A percentile compares a stretch with the other conserved stretches of the same genome.
Conservation (phyloP, 163 green algal genomes). For the Trebouxia gelatinosa region DNA sequence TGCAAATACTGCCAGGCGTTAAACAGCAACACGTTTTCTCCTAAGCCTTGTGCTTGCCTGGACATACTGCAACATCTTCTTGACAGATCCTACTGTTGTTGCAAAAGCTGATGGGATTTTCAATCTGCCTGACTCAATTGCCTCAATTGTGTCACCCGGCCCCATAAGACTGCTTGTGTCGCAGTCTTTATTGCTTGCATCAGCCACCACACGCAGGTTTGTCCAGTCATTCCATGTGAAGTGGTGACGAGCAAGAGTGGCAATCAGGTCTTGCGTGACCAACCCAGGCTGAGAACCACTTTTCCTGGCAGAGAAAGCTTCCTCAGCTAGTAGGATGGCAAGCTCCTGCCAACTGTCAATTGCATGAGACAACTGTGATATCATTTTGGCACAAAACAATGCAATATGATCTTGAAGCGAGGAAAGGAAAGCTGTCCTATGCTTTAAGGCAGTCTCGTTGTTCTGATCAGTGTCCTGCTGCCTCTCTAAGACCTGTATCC, state of each 20-base stretch:
- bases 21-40: too few species aligned
- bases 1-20: too few species aligned
- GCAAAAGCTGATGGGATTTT: not conserved
- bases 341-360: slow-evolving; percentile 4
- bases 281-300: not conserved
- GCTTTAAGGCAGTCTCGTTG: not conserved
- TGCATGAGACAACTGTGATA: not conserved
- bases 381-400: not conserved
- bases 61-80: slow-evolving; percentile 17
- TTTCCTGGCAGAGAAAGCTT: not conserved
- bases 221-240: not conserved
- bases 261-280: slow-evolving; percentile 1
- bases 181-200: not conserved
- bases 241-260: not conserved
- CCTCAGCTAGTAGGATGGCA: not conserved
- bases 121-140: slow-evolving; percentile 4
- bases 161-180: not conserved
- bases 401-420: slow-evolving; percentile 5
- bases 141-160: slow-evolving; percentile 1
- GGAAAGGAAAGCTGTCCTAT: not conserved
- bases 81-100: not conserved
- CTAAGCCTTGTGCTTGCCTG: too few species aligned
- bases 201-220: not conserved
- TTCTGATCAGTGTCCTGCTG: not conserved
- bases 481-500: not conserved